Base-by-base conservation (phyloP, 345 rosid species). In the Populus alba region DNA sequence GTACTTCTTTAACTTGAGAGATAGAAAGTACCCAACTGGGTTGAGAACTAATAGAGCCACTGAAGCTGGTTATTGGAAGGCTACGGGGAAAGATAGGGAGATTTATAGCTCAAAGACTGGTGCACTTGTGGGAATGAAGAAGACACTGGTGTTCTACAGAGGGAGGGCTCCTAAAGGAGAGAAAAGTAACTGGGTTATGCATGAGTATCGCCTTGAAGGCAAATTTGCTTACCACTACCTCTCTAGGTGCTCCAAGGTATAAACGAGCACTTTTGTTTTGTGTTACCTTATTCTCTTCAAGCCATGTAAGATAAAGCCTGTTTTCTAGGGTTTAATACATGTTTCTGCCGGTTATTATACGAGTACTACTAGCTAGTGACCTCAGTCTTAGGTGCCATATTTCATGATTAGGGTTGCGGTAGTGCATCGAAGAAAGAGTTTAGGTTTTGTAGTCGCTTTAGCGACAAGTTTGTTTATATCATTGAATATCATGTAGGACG, bases 1-100 rank as follows among this genome's bases (percentile, higher is more conserved):
- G 98, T 94, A 92, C 86, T 94, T 94, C 76, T 94, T 91, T 70
- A 92, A 92, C 62, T 75, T 92, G 53, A 85, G 98, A 71, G 98
- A 94, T 31, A 83, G 97, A 38, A 94, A 94, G 73, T 92, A 94
- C 90, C 98, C 98, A 71, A 94, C 97, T 4, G 98, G 98, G n/a
- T 83, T 94, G 33, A 84, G 98, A 70, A 94, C 98, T 7, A 94
- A 94, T 81, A 86, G 98, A 83, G 98, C 98, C 45, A 94, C 98
- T 7, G 97, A 89, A 83, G 97, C 98, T 76, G 98, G 98, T 8
- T 94, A 94, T 83, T 94, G 98, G 98, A 94, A 94, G 79, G 98
- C 98, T 8, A 94, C 98, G 17, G 98, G 98, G 18, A 94, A 94
- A 78, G 98, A 94, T 74, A 83, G 95, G 55, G 98, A 94, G 87